Evolutionary conservation across 169 alveolate genomes (phyloP), one percentile per base, ranked within the genome.

Genomic region (Babesia ovis): DNA sequence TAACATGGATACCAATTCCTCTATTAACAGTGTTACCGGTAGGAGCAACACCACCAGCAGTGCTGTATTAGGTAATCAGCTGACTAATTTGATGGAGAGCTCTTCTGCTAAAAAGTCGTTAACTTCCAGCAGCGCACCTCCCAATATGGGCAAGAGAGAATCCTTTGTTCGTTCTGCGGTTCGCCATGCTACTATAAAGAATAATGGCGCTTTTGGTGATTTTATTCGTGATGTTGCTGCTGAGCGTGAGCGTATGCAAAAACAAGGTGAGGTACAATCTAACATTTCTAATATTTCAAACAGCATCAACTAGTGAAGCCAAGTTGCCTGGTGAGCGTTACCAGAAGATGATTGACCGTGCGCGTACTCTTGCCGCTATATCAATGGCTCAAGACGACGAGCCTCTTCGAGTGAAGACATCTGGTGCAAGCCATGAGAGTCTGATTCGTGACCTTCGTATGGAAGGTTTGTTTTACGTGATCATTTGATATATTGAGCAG

Each of bases 161-260:
- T 68, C 79, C 0, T 68, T 35, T 34, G 79, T 80, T 23, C 64
- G 88, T 29, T 46, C 64, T 62, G 76, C 88, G 31, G 88, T 66
- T 5, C 68, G 84, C 27, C 46, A 39, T 14, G 51, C 53, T 5
- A 54, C 61, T 18, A 27, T 20, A 12, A 73, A 46, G 11, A 68
- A 80, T 31, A 48, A 20, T 18, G 77, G 84, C 2, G 88, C 84
- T 27, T 20, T 80, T 11, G 73, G 77, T 9, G 88, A 71, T 22
- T 80, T 77, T 46, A 62, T 80, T 23, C 64, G 70, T 39, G 76
- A 81, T 0, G 77, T 80, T 9, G 88, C 84, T 9, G 88, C 51
- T 18, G 79, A 68, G 56, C 39, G 88, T 37, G 67, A 80, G 67
- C 69, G 69, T 25, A 68, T 68, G 79, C 67, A 34, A 9, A 58